phyloP scores from a whole-genome alignment of 2,329 filamentous ascomycete species.

The Pseudophaeomoniella oleicola region DNA sequence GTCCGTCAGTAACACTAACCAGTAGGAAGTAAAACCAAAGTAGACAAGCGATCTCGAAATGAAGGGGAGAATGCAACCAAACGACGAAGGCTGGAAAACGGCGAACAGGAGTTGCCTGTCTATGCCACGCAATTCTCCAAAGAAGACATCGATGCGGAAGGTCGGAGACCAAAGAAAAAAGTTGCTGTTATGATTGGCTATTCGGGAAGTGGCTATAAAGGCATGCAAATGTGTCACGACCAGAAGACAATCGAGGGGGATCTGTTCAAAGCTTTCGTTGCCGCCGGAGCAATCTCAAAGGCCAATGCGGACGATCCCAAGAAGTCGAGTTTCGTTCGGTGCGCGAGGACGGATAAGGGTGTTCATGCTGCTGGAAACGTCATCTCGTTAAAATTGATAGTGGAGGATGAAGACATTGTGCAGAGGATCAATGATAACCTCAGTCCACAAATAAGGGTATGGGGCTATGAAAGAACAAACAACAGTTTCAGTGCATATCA shows the following conservation, averaged over 20 bases:
- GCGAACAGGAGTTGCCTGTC: slow-evolving; percentile 29
- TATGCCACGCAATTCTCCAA: slow-evolving; percentile 48
- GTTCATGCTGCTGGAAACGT: slow-evolving; percentile 94
- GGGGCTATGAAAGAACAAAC: slow-evolving; percentile 82
- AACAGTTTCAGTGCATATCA: slow-evolving; percentile 92
- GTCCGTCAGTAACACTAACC: slow-evolving; percentile 27
- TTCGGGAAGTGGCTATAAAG: slow-evolving; percentile 89
- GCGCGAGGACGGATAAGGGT: slow-evolving; percentile 91
- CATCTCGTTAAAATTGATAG: slow-evolving; percentile 87
- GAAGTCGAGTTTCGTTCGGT: slow-evolving; percentile 87
- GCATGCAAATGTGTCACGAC: slow-evolving; percentile 67
- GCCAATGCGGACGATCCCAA: slow-evolving; percentile 93
- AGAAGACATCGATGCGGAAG: slow-evolving; percentile 79
- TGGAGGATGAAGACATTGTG: slow-evolving; percentile 78
- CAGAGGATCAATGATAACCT: slow-evolving; percentile 81
- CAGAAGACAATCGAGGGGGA: slow-evolving; percentile 93
- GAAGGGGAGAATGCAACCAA: slow-evolving; percentile 38
- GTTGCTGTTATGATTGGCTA: slow-evolving; percentile 93
- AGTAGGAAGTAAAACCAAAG: slow-evolving; percentile 32
- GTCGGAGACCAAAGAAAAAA: slow-evolving; percentile 83
- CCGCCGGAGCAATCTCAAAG: slow-evolving; percentile 86
- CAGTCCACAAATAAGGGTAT: slow-evolving; percentile 79
- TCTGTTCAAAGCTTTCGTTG: slow-evolving; percentile 80
- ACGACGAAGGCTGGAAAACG: slow-evolving; percentile 37
- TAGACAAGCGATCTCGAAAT: slow-evolving; percentile 38